Base-by-base conservation (phyloP, 352 stramenopile genomes). In the Globisporangium okanoganense region DNA sequence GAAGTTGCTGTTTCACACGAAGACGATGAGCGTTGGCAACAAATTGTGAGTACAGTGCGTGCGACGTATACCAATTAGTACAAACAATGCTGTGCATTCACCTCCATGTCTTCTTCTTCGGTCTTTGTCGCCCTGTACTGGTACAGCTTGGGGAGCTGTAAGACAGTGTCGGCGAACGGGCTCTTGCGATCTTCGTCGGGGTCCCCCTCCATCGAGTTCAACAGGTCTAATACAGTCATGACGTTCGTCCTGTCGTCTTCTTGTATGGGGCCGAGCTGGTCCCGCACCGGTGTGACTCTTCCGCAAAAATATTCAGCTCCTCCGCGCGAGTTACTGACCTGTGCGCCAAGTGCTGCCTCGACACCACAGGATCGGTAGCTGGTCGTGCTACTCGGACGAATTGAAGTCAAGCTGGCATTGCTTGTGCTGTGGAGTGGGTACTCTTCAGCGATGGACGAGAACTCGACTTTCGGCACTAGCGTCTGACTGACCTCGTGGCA, bases 21-120 rank as follows among this genome's bases (percentile, higher is more conserved):
- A 62, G 38, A 55, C 53, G 13, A 24, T 35, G 24, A 13, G 45
- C 25, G 7, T 33, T 24, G 14, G 3, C 18, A 35, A 35, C 2
- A 24, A 47, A 43, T 10, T 45, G 31, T 36, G 27, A 62, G 45
- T 38, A 27, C 1, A 62, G 45, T 38, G 43, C 1, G 13, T 12
- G 3, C n/a, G 22, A 36, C 24, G 20, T 6, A 53, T 29, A 22
- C 22, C 20, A 49, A 18, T 18, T 1, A 36, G 14, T 7, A 25
- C 16, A 24, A 51, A 13, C 40, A 40, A 10, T 14, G 22, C 18
- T 40, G 9, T 18, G 9, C 20, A 60, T 72, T 22, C 59, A 92
- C 82, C 76, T 90, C 79, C 78, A 92, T 89, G 55, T 92, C 82
- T 52, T 85, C 80, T 36, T 79, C 62, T 67, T 91, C 82, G 44